A percentile compares a stretch with the other conserved stretches of the same genome.
These are phyloP conservation scores for Centrapalus pauciflorus DNA, from an alignment of 129 eudicot species.

Conservation along the genomic window DNA sequence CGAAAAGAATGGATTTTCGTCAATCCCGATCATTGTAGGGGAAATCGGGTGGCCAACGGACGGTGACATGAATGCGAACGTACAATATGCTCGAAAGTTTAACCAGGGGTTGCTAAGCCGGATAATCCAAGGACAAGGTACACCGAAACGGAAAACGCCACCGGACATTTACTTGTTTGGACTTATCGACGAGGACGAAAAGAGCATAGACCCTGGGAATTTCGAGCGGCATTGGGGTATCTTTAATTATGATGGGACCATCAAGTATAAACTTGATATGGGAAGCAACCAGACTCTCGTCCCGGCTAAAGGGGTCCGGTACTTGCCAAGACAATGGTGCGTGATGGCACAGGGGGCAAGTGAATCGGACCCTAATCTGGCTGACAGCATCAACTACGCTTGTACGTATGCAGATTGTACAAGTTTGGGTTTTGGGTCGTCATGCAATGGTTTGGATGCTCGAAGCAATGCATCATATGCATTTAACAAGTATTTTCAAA, in stretches of 20 bases:
- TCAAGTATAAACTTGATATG: constrained; percentile 52
- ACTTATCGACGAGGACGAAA: constrained; percentile 74
- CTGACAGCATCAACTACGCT: constrained; percentile 48
- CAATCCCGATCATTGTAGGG: constrained; percentile 69
- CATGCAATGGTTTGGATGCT: constrained; percentile 71
- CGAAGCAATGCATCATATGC: constrained; percentile 76
- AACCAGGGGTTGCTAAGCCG: constrained; percentile 73
- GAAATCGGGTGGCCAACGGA: constrained; percentile 99
- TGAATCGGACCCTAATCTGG: constrained; percentile 50
- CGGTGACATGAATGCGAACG: constrained; percentile 65
- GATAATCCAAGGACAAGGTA: constrained; percentile 65
- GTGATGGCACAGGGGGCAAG: constrained; percentile 61
- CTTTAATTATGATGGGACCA: constrained; percentile 64
- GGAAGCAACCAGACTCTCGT: constrained; percentile 37
- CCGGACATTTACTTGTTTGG: constrained; percentile 77
- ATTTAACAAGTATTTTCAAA: constrained; percentile 79
- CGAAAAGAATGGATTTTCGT: constrained; percentile 69
- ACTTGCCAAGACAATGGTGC: constrained; percentile 74
- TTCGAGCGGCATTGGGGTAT: constrained; percentile 98
- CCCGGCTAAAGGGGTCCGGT: constrained; percentile 83
- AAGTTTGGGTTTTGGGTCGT: constrained; percentile 74
- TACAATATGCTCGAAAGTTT: constrained; percentile 60
- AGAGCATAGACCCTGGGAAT: constrained; percentile 80
- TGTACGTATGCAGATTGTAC: constrained; percentile 90
- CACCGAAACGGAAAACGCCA: constrained; percentile 66